Evolutionary conservation across 2,329 filamentous ascomycete genomes (phyloP).

Genomic region (Penicillium sp.): DNA sequence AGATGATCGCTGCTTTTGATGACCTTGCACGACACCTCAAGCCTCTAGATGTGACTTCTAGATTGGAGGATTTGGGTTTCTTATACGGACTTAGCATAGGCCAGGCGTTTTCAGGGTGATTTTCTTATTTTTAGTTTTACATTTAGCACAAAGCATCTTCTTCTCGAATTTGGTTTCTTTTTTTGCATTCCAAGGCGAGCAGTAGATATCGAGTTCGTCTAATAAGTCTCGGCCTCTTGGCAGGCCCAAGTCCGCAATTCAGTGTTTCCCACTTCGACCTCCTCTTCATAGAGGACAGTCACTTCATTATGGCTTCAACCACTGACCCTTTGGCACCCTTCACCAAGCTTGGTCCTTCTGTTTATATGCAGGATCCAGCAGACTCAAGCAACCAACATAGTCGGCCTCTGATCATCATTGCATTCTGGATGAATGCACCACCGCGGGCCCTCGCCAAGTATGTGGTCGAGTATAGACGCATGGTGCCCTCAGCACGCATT

Average conservation of each 20-base stretch:
- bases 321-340: slow-evolving; percentile 27
- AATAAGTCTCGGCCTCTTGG: slow-evolving; percentile 4
- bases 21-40: slow-evolving; percentile 9
- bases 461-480: slow-evolving; percentile 40
- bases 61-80: slow-evolving; percentile 8
- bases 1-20: background rate
- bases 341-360: slow-evolving; percentile 33
- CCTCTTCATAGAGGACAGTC: background rate
- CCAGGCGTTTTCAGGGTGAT: slow-evolving; percentile 22
- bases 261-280: background rate
- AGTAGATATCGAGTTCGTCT: background rate
- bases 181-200: background rate
- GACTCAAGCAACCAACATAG: slow-evolving; percentile 5
- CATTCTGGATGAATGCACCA: slow-evolving; percentile 48
- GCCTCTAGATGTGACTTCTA: slow-evolving; percentile 10
- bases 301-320: slow-evolving; percentile 8
- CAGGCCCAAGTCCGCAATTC: slow-evolving; percentile 2
- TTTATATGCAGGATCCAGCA: slow-evolving; percentile 38
- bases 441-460: slow-evolving; percentile 46
- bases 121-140: background rate
- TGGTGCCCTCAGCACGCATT: slow-evolving; percentile 43
- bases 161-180: background rate
- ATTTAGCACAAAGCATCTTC: background rate
- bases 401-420: slow-evolving; percentile 37
- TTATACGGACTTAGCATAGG: slow-evolving; percentile 25